Evolutionary conservation across 345 rosid species (phyloP), one percentile per base, ranked within the genome.

Genomic region (Erodium maritimum): DNA sequence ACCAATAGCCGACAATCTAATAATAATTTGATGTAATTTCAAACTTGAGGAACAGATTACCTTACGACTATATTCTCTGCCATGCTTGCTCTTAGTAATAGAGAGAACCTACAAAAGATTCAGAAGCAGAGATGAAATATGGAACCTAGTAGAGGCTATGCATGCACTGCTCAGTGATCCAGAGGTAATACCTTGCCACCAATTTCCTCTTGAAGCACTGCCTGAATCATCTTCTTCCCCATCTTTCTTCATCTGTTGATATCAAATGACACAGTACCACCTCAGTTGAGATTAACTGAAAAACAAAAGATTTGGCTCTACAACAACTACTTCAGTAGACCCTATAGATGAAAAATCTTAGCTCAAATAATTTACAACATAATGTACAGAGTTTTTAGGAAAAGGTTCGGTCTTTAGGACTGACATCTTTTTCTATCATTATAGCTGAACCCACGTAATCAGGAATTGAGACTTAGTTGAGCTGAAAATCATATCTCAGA

Each of bases 161-260:
- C 50, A 19, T 10, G 29, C 25, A 16, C 17, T 19, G 16, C 12
- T 42, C 19, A 1, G 7, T 22, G 21, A 25, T 16, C 33, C 61
- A 17, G 29, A 17, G 33, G 46, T 0, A 67, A 71, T 79, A 85
- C 96, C 96, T 79, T 83, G 79, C 96, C 96, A 89, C 96, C 96
- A 89, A 59, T 89, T 82, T 61, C 94, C 96, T 68, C 94, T 83
- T 16, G 89, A 80, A 59, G 91, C 94, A 61, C 76, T 71, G 57
- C 79, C 94, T 0, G 91, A 62, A 60, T 86, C 94, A 71, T 88
- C 94, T 67, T 80, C 88, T 11, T 75, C 68, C n/a, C 75, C 85
- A 3, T 81, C 88, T 58, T 77, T 81, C 75, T 75, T 79, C 33
- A 67, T 58, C 90, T 85, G 10, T 37, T 37, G 13, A 37, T 37